phyloP scores from a whole-genome alignment of 371 early-diverging fungal genomes.

The Dichotomocladium elegans region DNA sequence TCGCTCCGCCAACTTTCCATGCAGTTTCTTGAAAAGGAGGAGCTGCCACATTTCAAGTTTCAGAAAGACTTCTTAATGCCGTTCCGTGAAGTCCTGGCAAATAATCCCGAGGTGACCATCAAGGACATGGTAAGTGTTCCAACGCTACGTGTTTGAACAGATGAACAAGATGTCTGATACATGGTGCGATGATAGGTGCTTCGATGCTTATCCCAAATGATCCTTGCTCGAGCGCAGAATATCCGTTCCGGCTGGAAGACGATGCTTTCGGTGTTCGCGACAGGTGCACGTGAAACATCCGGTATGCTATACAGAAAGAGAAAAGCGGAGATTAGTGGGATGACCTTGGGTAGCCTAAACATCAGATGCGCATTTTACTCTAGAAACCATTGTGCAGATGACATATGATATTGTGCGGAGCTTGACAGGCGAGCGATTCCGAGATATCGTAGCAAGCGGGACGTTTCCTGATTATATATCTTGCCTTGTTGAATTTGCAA shows the following conservation, averaged over 20 bases:
- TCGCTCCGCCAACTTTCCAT: conserved; percentile 90
- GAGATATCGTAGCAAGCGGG: conserved; percentile 63
- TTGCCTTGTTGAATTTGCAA: conserved; percentile 79
- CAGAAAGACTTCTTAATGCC: conserved; percentile 94
- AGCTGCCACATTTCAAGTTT: conserved; percentile 92
- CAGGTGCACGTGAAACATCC: conserved; percentile 73
- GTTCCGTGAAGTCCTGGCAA: conserved; percentile 81
- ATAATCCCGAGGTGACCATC: conserved; percentile 71
- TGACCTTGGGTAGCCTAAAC: not conserved
- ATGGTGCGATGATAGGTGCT: conserved; percentile 36
- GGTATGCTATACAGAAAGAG: conserved; percentile 20
- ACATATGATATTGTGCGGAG: conserved; percentile 68
- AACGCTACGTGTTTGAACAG: not conserved
- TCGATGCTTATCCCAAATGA: conserved; percentile 85
- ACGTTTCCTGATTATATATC: conserved; percentile 77
- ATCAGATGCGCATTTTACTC: not conserved
- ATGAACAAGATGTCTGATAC: not conserved
- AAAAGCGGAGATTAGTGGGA: too few species aligned
- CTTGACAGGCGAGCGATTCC: conserved; percentile 61
- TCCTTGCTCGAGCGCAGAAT: conserved; percentile 72
- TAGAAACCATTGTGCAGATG: conserved; percentile 59
- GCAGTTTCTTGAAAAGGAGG: conserved; percentile 93
- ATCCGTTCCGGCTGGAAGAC: conserved; percentile 91
- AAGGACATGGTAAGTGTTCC: conserved; percentile 78
- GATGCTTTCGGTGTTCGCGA: conserved; percentile 76